Percentiles rank a stretch among this genome's conserved stretches.
phyloP scores from a whole-genome alignment of 2,329 filamentous ascomycete species.

The Meredithiella fracta region DNA sequence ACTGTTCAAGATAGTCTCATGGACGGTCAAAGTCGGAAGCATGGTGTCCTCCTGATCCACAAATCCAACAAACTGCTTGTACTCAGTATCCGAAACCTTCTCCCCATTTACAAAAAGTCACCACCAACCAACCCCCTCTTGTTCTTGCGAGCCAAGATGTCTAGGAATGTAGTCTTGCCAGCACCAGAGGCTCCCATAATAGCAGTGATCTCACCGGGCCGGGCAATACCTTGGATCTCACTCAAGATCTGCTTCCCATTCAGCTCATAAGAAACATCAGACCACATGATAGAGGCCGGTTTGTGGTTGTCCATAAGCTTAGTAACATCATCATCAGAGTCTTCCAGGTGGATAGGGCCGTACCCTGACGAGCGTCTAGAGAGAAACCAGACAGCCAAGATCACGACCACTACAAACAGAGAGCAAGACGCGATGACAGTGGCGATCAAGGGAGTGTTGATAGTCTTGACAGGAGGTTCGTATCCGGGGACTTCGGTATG shows the following conservation, averaged over 20 bases:
- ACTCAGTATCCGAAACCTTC: conserved; percentile 68
- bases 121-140: conserved; percentile 69
- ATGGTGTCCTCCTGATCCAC: conserved; percentile 98
- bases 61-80: conserved; percentile 84
- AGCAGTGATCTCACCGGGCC: conserved; percentile 85
- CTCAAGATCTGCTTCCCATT: conserved; percentile 77
- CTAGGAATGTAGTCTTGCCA: conserved; percentile 91
- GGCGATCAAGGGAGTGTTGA: conserved; percentile 93
- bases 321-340: conserved; percentile 72
- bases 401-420: conserved; percentile 75
- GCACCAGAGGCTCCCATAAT: conserved; percentile 98
- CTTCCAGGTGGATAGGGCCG: conserved; percentile 68
- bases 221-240: conserved; percentile 69
- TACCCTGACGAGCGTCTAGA: conserved; percentile 55
- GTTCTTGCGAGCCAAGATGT: conserved; percentile 92
- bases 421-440: conserved; percentile 76
- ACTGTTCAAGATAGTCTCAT: conserved; percentile 93
- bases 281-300: conserved; percentile 73
- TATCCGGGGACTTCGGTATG: conserved; percentile 88
- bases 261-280: conserved; percentile 70
- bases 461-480: conserved; percentile 71
- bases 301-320: conserved; percentile 87
- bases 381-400: conserved; percentile 74
- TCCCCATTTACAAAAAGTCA: conserved; percentile 85
- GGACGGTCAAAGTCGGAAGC: conserved; percentile 86